These are phyloP conservation scores for Barnettozyma siamensis DNA, from an alignment of 805 yeast species.

Conservation along the genomic window DNA sequence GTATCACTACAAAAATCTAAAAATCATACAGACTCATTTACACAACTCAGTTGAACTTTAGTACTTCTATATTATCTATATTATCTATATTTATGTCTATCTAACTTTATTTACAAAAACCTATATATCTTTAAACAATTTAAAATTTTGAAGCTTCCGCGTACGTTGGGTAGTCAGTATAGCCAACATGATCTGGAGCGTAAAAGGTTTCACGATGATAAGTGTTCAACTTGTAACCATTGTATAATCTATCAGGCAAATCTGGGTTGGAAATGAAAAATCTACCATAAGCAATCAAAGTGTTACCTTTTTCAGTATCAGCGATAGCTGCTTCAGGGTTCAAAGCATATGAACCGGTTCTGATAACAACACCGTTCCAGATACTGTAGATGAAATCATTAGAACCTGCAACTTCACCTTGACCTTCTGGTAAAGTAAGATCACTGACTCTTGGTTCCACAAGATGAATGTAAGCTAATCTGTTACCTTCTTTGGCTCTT, in stretches of 20 bases:
- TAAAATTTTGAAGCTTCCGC: not conserved
- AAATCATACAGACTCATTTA: too few relatives aligned
- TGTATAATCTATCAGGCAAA: slow-evolving; percentile 31
- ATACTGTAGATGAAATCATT: slow-evolving; percentile 34
- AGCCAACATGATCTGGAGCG: not conserved
- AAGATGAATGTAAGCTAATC: slow-evolving; percentile 32
- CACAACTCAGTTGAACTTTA: too few relatives aligned
- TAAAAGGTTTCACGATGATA: slow-evolving; percentile 18
- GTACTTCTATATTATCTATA: too few relatives aligned
- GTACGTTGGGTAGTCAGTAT: slow-evolving; percentile 1
- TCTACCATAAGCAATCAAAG: slow-evolving; percentile 36
- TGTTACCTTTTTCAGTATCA: slow-evolving; percentile 1
- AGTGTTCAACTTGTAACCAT: slow-evolving; percentile 29
- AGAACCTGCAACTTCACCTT: slow-evolving; percentile 8
- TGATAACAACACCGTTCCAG: slow-evolving; percentile 38
- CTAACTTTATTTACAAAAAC: too few relatives aligned
- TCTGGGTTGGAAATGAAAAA: slow-evolving; percentile 43
- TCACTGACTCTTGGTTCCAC: slow-evolving; percentile 19
- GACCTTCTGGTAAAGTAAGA: slow-evolving; percentile 1
- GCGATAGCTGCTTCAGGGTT: slow-evolving; percentile 6
- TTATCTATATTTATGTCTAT: too few relatives aligned
- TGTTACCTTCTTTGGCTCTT: slow-evolving; percentile 4
- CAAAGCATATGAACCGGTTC: slow-evolving; percentile 10
- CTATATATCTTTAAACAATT: too few relatives aligned
- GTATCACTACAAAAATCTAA: too few relatives aligned